Base-by-base conservation (phyloP, 2,329 filamentous ascomycete species). In the Cladophialophora carrionii region DNA sequence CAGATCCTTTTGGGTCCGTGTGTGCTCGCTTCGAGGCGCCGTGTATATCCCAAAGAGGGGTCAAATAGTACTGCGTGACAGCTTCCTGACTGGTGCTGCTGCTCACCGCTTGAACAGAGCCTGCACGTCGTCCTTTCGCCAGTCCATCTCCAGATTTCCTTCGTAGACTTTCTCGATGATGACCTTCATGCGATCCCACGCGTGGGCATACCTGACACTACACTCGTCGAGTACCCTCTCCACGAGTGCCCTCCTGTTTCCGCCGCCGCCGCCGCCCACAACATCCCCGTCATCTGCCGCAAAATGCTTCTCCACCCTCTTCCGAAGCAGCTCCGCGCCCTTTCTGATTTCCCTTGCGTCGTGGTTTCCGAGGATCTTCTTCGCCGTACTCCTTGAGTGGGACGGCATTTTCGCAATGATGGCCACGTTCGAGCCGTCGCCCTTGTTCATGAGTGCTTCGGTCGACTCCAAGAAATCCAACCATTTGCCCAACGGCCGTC, bases 301-400 rank as follows among this genome's bases (percentile, higher is more conserved):
- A 82, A 98, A 98, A 78, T 98, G 94, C 80, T 98, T 99, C 79
- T 98, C 94, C 0, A 98, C 91, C 57, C 94, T 86, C 80, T 96
- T 96, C 73, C 89, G 89, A 71, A 98, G 82, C 61, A 91, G 86
- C 73, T 96, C 92, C 71, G 96, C 89, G n/a, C 94, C 93, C 75
- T 93, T 92, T 69, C 90, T 86, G 51, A 97, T 85, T 77, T 97
- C 92, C 75, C 91, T 93, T 22, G 83, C 83, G 76, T 98, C 94
- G 76, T 95, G 90, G 52, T 85, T 84, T 62, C 89, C 84, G 37
- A 97, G 82, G 3, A 96, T 81, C 79, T 96, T 97, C 82, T 93
- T 94, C 76, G 95, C 96, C 3, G 90, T 87, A 4, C 84, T 82
- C 74, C 91, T 92, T 31, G 88, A 90, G 79, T 96, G 95, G 70